Percentiles rank a stretch among this genome's conserved stretches.
phyloP scores from a whole-genome alignment of 129 eudicot species.

The Solidago caesia region DNA sequence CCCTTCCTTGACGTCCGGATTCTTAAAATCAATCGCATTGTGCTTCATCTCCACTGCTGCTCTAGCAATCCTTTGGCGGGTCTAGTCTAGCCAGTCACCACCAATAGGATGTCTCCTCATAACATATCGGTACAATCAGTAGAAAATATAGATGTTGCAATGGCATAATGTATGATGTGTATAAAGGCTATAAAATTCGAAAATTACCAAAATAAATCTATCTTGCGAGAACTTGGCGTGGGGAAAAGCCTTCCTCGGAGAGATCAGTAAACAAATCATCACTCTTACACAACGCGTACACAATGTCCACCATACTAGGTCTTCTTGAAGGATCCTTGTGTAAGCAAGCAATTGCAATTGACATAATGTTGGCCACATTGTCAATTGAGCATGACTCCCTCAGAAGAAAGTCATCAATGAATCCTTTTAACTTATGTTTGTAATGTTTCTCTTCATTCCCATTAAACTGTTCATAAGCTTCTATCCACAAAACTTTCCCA shows the following conservation, averaged over 20 bases:
- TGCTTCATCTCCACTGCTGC: no score
- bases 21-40: no score
- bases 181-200: background rate
- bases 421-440: slow-evolving; percentile 38
- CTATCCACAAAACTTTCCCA: slow-evolving; percentile 70
- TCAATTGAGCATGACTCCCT: slow-evolving; percentile 45
- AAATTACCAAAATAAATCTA: slow-evolving; percentile 19
- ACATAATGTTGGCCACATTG: slow-evolving; percentile 63
- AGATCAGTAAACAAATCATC: slow-evolving; percentile 69
- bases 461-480: slow-evolving; percentile 39
- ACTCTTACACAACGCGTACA: slow-evolving; percentile 79
- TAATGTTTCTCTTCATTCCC: slow-evolving; percentile 41
- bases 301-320: slow-evolving; percentile 89
- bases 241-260: slow-evolving; percentile 57
- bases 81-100: no score
- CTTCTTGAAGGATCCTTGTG: slow-evolving; percentile 66
- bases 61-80: no score
- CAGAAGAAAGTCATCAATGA: slow-evolving; percentile 53
- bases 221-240: slow-evolving; percentile 54
- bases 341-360: slow-evolving; percentile 64
- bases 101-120: no score
- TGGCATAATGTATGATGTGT: background rate
- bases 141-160: no score
- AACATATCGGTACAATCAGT: no score
- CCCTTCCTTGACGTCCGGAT: no score